These are phyloP conservation scores for Phlegmacium glaucopus DNA, from an alignment of 768 basidiomycete genomes.

Conservation along the genomic window DNA sequence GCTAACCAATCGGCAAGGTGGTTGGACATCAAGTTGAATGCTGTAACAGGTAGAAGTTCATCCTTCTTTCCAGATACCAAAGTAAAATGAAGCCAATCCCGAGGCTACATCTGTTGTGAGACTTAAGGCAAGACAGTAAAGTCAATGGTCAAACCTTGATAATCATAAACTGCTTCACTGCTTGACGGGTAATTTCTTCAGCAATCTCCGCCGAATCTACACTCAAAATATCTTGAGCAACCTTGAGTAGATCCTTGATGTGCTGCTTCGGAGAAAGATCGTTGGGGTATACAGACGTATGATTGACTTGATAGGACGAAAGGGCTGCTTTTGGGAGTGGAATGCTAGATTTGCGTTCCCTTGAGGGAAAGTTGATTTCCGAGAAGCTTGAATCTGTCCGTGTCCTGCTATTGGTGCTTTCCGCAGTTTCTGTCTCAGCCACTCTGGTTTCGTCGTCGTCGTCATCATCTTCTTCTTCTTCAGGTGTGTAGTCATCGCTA, in stretches of 20 bases:
- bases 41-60: conserved; percentile 71
- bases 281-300: conserved; percentile 23
- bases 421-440: conserved; percentile 13
- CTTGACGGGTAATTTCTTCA: conserved; percentile 79
- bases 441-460: conserved; percentile 45
- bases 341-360: conserved; percentile 71
- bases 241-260: conserved; percentile 57
- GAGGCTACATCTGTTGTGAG: conserved; percentile 49
- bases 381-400: conserved; percentile 3
- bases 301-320: conserved; percentile 26
- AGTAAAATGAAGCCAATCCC: conserved; percentile 83
- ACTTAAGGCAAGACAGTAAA: conserved; percentile 6
- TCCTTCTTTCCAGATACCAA: conserved; percentile 64
- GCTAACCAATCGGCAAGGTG: conserved; percentile 80
- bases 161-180: conserved; percentile 63
- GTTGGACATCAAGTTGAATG: conserved; percentile 76
- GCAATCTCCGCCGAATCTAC: conserved; percentile 70
- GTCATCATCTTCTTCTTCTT: too few species aligned
- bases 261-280: conserved; percentile 53
- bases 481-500: conserved; percentile 58
- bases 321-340: conserved; percentile 50
- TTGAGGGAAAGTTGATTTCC: conserved; percentile 20
- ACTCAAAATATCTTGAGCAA: conserved; percentile 54
- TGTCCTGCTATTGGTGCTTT: conserved; percentile 1
- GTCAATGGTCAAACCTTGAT: conserved; percentile 58